Conservation (phyloP, 2,329 filamentous ascomycete species). For the Aspergillus fumigatiaffinis region DNA sequence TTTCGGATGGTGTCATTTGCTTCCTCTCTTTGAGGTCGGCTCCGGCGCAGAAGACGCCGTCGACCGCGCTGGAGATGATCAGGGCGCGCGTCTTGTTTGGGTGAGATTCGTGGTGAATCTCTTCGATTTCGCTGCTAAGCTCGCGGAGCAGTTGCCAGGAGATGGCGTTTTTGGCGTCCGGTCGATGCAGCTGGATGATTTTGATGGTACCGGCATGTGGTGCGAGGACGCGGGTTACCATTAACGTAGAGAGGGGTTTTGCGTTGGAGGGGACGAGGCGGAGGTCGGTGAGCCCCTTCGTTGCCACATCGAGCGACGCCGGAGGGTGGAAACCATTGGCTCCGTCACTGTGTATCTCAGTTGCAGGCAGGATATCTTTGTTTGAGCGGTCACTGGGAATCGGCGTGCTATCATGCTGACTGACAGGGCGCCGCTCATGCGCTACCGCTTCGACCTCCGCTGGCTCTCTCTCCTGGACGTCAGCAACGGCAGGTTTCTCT, state of each 20-base stretch:
- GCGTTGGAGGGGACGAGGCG: background rate
- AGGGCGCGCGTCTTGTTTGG: background rate
- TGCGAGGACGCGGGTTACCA: background rate
- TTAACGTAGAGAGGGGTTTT: background rate
- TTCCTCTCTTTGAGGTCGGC: conserved; percentile 6
- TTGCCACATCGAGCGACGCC: background rate
- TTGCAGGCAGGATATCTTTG: background rate
- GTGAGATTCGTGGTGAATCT: background rate
- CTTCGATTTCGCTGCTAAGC: background rate
- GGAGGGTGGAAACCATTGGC: background rate
- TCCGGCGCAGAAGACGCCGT: conserved; percentile 5
- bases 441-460: background rate
- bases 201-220: background rate
- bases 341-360: background rate
- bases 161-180: background rate
- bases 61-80: conserved; percentile 4
- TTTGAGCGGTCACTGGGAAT: background rate
- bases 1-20: background rate
- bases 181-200: background rate
- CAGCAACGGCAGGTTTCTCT: background rate
- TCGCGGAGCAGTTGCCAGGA: background rate
- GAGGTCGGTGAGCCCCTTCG: background rate
- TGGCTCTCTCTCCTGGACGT: background rate
- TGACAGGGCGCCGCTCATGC: background rate
- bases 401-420: too few species aligned